phyloP scores from a whole-genome alignment of 2,329 filamentous ascomycete genomes.

The Neocucurbitaria cava region DNA sequence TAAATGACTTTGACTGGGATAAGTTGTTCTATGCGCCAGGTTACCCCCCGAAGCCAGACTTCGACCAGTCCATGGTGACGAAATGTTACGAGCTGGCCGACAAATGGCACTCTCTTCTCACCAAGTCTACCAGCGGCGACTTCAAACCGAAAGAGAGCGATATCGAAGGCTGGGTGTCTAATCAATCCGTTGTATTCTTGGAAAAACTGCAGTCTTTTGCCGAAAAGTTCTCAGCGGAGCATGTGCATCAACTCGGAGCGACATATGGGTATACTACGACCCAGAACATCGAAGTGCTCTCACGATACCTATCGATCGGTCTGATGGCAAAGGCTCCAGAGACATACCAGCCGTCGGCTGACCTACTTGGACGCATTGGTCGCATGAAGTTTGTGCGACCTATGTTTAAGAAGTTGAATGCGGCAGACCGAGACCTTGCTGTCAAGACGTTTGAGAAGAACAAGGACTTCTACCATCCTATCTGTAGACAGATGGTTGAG shows the following conservation, averaged over 20 bases:
- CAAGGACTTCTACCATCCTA: slow-evolving; percentile 93
- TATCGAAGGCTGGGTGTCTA: slow-evolving; percentile 76
- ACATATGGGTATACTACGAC: slow-evolving; percentile 74
- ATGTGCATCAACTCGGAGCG: slow-evolving; percentile 74
- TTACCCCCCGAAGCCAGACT: slow-evolving; percentile 86
- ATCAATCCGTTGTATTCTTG: slow-evolving; percentile 91
- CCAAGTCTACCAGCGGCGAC: slow-evolving; percentile 19
- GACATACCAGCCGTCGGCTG: slow-evolving; percentile 73
- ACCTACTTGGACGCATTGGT: slow-evolving; percentile 81
- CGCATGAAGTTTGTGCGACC: slow-evolving; percentile 98
- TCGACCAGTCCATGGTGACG: slow-evolving; percentile 87
- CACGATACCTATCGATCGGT: slow-evolving; percentile 80
- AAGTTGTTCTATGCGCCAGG: slow-evolving; percentile 88
- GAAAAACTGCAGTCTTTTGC: slow-evolving; percentile 76
- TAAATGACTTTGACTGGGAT: slow-evolving; percentile 85
- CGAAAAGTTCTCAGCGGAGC: slow-evolving; percentile 67
- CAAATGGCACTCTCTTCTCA: slow-evolving; percentile 72
- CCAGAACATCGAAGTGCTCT: slow-evolving; percentile 84
- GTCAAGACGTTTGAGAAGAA: slow-evolving; percentile 85
- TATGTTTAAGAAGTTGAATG: slow-evolving; percentile 77
- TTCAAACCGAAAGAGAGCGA: slow-evolving; percentile 73
- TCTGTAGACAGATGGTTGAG: slow-evolving; percentile 78
- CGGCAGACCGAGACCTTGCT: slow-evolving; percentile 76
- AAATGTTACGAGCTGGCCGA: slow-evolving; percentile 81
- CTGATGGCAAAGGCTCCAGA: slow-evolving; percentile 74